Percentiles rank a stretch among this genome's conserved stretches.
Evolutionary conservation across 768 basidiomycete species (phyloP).

Genomic region (Agrocybe chaxingu): DNA sequence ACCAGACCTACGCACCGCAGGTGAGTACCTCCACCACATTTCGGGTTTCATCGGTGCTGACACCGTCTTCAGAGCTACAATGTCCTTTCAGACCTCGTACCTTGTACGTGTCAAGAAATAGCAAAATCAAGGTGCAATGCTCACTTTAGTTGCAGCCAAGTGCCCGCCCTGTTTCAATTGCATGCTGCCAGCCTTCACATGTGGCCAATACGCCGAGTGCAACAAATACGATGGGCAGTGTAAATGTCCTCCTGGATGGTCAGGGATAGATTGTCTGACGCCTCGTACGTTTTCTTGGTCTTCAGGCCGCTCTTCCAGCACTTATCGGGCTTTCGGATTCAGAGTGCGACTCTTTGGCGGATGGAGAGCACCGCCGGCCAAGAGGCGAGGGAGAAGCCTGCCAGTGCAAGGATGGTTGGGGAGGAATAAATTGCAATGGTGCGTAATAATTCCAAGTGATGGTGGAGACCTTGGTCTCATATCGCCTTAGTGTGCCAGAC

Average conservation of each 20-base stretch:
- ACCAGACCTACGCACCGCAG: slow-evolving; percentile 15
- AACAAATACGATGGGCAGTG: slow-evolving; percentile 93
- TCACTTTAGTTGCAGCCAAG: slow-evolving; percentile 34
- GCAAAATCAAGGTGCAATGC: neutral
- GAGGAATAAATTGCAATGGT: slow-evolving; percentile 98
- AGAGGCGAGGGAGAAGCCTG: slow-evolving; percentile 75
- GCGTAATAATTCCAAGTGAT: slow-evolving; percentile 16
- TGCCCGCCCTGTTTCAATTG: slow-evolving; percentile 97
- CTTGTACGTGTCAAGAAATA: slow-evolving; percentile 8
- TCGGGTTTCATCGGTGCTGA: neutral
- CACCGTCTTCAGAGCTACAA: slow-evolving; percentile 11
- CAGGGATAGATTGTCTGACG: slow-evolving; percentile 89
- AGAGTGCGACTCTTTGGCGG: slow-evolving; percentile 95
- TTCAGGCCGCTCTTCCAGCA: neutral
- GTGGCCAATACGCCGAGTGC: slow-evolving; percentile 90
- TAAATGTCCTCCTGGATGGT: slow-evolving; percentile 96
- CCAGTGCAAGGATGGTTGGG: slow-evolving; percentile 93
- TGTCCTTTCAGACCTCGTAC: slow-evolving; percentile 14
- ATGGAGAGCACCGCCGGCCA: slow-evolving; percentile 81
- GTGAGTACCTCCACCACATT: neutral
- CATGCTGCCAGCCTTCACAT: slow-evolving; percentile 84
- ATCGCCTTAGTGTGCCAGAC: slow-evolving; percentile 74
- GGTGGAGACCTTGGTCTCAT: neutral
- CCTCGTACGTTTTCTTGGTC: slow-evolving; percentile 62
- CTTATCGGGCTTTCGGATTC: slow-evolving; percentile 6